Base-by-base conservation (phyloP, 805 yeast genomes). In the Metschnikowia kofuensis region DNA sequence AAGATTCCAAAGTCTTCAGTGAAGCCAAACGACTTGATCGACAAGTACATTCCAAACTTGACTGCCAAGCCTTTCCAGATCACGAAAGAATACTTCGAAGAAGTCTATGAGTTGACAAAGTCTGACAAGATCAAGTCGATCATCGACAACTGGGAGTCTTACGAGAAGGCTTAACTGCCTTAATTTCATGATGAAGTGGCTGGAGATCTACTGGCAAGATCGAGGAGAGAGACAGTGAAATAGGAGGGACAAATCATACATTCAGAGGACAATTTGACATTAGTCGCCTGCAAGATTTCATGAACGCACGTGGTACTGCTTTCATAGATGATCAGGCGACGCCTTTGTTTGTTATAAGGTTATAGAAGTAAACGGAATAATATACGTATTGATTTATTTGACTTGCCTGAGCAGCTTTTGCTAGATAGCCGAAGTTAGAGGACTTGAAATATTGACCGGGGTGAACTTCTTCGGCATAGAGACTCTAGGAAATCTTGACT, bases 61-160 rank as follows among this genome's bases (percentile, higher is more conserved):
- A 95, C 99, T 57, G 99, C 99, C 55, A 89, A 83, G 75, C 99
- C 99, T 60, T 94, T 94, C 69, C 84, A 87, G 74, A 85, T 94
- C 60, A 86, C 98, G 38, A 94, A 89, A 77, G 98, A 91, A 70
- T 94, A 94, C 77, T 94, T 94, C 78, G 87, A 95, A 77, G 96
- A 89, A 61, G 99, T 94, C 46, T 94, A 92, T 68, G 81, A 84
- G 50, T 80, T 94, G 69, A 94, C 99, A 44, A 84, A 87, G 38
- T 87, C 96, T 44, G 96, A 89, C 47, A 89, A 88, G 80, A 87
- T 95, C 67, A 89, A 89, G 77, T 76, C 80, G 44, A 87, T 94
- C 60, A 74, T 94, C 57, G 97, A 94, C 56, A 89, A 90, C 80
- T 94, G 99, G 99, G 97, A 89, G 64, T 75, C 79, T 59, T 92